A percentile compares a stretch with the other conserved stretches of the same genome.
These are phyloP conservation scores for Elongisporangium prolatum DNA, from an alignment of 352 stramenopile genomes.

Conservation along the genomic window DNA sequence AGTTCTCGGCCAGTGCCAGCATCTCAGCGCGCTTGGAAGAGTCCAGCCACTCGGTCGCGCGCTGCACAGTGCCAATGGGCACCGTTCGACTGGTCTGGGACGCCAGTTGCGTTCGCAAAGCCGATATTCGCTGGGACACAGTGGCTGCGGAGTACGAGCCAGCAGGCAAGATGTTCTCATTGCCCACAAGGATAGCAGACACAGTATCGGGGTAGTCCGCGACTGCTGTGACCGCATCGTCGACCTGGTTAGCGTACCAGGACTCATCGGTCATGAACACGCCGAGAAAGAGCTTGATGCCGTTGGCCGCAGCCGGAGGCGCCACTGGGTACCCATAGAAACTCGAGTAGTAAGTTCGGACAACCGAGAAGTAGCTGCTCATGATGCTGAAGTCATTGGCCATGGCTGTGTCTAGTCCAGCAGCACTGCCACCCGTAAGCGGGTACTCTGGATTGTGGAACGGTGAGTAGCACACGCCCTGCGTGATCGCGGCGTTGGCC, in stretches of 20 bases:
- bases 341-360: constrained; percentile 76
- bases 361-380: constrained; percentile 47
- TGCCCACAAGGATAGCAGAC: constrained; percentile 57
- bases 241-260: constrained; percentile 53
- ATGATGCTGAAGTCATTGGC: constrained; percentile 66
- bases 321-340: constrained; percentile 52
- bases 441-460: constrained; percentile 76
- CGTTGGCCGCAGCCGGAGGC: constrained; percentile 29
- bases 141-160: constrained; percentile 35
- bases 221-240: constrained; percentile 36
- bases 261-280: constrained; percentile 72
- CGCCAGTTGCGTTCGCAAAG: constrained; percentile 24
- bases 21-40: constrained; percentile 24
- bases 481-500: constrained; percentile 17
- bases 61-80: constrained; percentile 69
- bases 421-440: constrained; percentile 24
- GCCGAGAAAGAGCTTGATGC: constrained; percentile 61
- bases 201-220: constrained; percentile 51
- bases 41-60: constrained; percentile 55
- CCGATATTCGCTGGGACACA: constrained; percentile 26
- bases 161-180: constrained; percentile 62
- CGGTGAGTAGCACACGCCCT: constrained; percentile 65
- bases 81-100: constrained; percentile 27
- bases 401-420: constrained; percentile 44
- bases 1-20: constrained; percentile 33